phyloP scores from a whole-genome alignment of 1,284 basidiomycete species.

The Cryptococcus sp. region DNA sequence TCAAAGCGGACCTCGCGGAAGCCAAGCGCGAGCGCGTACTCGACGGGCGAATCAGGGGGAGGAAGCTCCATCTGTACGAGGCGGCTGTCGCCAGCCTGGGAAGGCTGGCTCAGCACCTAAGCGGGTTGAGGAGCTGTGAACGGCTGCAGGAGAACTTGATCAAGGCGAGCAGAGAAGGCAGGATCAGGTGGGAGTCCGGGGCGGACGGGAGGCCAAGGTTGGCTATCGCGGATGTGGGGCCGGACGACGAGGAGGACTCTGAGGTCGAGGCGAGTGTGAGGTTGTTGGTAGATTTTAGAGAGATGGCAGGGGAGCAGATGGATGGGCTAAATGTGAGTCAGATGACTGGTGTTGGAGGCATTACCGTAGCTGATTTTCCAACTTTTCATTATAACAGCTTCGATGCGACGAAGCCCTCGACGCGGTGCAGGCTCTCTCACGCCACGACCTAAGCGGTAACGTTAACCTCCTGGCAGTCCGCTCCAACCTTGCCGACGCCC shows the following conservation, averaged over 20 bases:
- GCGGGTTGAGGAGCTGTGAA: slow-evolving; percentile 78
- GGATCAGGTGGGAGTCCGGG: slow-evolving; percentile 47
- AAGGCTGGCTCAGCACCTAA: slow-evolving; percentile 82
- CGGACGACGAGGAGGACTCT: slow-evolving; percentile 32
- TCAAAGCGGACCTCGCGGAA: slow-evolving; percentile 77
- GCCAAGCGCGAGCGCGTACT: slow-evolving; percentile 74
- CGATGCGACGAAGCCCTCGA: slow-evolving; percentile 38
- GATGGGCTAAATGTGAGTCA: slow-evolving; percentile 66
- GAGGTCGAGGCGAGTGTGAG: slow-evolving; percentile 64
- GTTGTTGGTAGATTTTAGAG: slow-evolving; percentile 75
- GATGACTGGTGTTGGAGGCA: background rate
- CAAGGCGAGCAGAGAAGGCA: slow-evolving; percentile 60
- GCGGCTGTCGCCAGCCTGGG: slow-evolving; percentile 79
- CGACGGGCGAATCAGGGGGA: slow-evolving; percentile 50
- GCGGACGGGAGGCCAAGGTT: background rate
- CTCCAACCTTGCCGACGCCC: slow-evolving; percentile 63
- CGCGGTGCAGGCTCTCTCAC: slow-evolving; percentile 30
- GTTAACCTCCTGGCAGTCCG: slow-evolving; percentile 62
- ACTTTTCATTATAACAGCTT: slow-evolving; percentile 13
- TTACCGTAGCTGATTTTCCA: no score
- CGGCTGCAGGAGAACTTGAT: slow-evolving; percentile 75
- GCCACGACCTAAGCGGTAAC: background rate
- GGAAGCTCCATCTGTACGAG: slow-evolving; percentile 64
- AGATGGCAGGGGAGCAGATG: slow-evolving; percentile 73
- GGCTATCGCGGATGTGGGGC: background rate